Conservation (phyloP, 768 basidiomycete species). For the Suillus spraguei region DNA sequence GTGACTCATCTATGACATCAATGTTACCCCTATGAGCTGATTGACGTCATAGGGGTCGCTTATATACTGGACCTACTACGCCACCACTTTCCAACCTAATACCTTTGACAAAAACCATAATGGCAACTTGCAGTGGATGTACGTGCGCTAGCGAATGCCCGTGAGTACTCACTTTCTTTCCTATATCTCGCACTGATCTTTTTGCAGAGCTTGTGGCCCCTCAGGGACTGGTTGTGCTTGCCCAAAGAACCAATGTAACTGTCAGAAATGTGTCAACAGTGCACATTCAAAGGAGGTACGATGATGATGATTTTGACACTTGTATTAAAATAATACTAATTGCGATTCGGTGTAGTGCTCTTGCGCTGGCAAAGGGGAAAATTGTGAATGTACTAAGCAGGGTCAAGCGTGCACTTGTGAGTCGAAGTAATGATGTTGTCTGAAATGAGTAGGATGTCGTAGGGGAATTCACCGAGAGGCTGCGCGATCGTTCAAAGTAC, state of each 20-base stretch:
- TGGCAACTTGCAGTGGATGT: slow-evolving; percentile 4
- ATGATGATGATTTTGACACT: too few relatives aligned
- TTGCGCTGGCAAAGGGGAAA: slow-evolving; percentile 21
- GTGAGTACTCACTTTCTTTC: not conserved
- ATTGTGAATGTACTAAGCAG: slow-evolving; percentile 22
- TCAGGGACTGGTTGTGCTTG: slow-evolving; percentile 35
- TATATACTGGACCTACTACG: not conserved
- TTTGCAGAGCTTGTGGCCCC: slow-evolving; percentile 33
- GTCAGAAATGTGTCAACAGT: slow-evolving; percentile 34
- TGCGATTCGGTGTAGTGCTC: slow-evolving; percentile 18
- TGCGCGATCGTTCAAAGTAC: not conserved
- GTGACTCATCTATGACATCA: not conserved
- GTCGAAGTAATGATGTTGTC: slow-evolving; percentile 17
- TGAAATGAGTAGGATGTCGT: not conserved
- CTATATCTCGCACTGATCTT: not conserved
- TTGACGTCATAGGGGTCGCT: not conserved
- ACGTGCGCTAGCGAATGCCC: not conserved
- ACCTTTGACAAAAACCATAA: slow-evolving; percentile 3
- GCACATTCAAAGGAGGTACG: slow-evolving; percentile 27
- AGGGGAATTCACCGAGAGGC: not conserved
- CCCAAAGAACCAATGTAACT: slow-evolving; percentile 33
- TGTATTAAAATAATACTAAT: too few relatives aligned
- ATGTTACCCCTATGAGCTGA: not conserved
- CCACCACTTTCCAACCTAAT: not conserved
- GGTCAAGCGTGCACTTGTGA: slow-evolving; percentile 21